A percentile compares a stretch with the other conserved stretches of the same genome.
Conservation (phyloP, 2,329 filamentous ascomycete species). For the Calcarisporium arbuscula region DNA sequence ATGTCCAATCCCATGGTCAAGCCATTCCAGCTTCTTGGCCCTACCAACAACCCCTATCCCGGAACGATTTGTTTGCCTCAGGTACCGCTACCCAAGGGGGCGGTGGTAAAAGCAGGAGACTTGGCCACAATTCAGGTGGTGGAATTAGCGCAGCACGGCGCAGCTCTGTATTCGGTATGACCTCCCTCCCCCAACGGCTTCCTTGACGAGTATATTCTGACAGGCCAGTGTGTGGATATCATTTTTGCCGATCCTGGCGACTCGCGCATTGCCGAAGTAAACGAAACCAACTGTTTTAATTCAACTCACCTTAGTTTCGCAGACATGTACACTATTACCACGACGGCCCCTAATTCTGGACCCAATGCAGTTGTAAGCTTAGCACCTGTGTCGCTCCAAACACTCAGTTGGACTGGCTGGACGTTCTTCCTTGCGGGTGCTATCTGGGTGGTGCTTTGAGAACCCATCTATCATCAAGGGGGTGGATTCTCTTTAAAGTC, state of each 20-base stretch:
- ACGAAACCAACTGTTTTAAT: constrained; percentile 82
- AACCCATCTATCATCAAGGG: no score
- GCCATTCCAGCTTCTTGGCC: constrained; percentile 77
- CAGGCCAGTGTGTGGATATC: constrained; percentile 79
- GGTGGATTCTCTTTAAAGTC: no score
- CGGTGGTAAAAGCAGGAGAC: constrained; percentile 70
- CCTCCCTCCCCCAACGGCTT: not conserved
- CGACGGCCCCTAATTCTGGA: constrained; percentile 35
- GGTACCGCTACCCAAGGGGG: constrained; percentile 70
- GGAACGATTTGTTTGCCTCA: constrained; percentile 87
- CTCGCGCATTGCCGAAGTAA: constrained; percentile 61
- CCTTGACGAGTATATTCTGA: no score
- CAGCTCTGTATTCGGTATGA: constrained; percentile 71
- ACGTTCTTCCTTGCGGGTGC: constrained; percentile 33
- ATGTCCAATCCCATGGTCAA: constrained; percentile 80
- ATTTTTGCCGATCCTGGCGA: constrained; percentile 79
- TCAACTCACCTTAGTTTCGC: constrained; percentile 70
- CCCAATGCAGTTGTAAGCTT: constrained; percentile 23
- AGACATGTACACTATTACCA: constrained; percentile 65
- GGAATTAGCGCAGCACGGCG: constrained; percentile 77
- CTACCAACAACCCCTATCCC: constrained; percentile 75
- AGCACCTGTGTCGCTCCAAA: constrained; percentile 16
- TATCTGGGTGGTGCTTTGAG: constrained; percentile 32
- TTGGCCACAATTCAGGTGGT: constrained; percentile 86
- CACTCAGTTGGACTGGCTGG: constrained; percentile 30